Conservation (phyloP, 495 filamentous ascomycete genomes). For the Neurospora sp. region DNA sequence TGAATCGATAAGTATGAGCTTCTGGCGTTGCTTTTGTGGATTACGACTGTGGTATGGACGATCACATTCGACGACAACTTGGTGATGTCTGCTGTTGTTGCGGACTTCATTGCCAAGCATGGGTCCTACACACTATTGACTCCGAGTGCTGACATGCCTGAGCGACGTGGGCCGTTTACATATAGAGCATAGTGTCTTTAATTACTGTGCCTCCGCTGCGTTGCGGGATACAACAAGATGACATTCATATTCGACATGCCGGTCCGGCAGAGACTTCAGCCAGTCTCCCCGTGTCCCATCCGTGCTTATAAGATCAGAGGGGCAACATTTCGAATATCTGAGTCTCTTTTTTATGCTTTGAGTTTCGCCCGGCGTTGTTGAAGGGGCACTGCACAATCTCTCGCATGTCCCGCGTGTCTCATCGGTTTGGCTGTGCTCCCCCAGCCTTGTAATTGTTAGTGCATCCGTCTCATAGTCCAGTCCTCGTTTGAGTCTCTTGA, state of each 20-base stretch:
- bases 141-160: background rate
- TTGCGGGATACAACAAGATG: background rate
- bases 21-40: background rate
- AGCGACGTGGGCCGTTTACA: background rate
- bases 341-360: background rate
- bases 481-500: background rate
- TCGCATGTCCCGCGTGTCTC: background rate
- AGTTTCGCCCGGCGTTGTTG: background rate
- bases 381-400: background rate
- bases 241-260: background rate
- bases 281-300: background rate
- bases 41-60: background rate
- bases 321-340: background rate
- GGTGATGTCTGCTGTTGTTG: background rate
- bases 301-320: background rate
- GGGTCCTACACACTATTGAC: background rate
- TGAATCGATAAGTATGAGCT: background rate
- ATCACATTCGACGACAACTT: background rate
- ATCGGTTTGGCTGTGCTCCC: background rate
- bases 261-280: background rate
- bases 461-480: background rate
- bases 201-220: background rate
- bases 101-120: background rate
- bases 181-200: background rate
- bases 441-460: background rate